Evolutionary conservation across 495 filamentous ascomycete genomes (phyloP).

Genomic region (Cryomyces antarcticus): DNA sequence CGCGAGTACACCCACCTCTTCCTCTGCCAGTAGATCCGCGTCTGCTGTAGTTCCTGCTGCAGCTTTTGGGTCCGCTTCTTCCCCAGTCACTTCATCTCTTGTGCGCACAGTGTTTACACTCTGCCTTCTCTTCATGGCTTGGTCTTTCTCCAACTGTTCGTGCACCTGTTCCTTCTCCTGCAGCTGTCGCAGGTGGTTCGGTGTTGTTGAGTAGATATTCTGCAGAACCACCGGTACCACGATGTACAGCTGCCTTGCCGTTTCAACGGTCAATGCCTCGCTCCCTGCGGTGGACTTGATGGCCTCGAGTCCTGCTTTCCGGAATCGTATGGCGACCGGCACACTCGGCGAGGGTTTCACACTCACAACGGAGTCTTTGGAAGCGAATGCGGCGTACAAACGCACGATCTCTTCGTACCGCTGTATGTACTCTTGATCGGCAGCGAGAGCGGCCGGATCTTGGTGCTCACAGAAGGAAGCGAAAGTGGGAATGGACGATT

Average conservation of each 20-base stretch:
- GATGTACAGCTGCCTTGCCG: constrained; percentile 49
- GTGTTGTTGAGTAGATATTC: constrained; percentile 62
- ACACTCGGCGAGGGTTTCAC: constrained; percentile 36
- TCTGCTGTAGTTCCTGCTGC: constrained; percentile 59
- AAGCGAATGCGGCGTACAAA: constrained; percentile 60
- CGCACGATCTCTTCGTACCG: constrained; percentile 63
- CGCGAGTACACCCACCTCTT: constrained; percentile 66
- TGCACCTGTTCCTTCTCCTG: constrained; percentile 36
- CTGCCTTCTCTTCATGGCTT: constrained; percentile 37
- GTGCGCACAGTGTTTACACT: constrained; percentile 65
- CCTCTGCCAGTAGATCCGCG: constrained; percentile 66
- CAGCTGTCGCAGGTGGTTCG: constrained; percentile 41
- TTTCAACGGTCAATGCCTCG: constrained; percentile 52
- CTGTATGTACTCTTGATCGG: constrained; percentile 61
- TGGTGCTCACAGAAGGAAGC: constrained; percentile 65
- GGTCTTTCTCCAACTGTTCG: constrained; percentile 44
- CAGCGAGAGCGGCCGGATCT: constrained; percentile 53
- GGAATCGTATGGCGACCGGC: constrained; percentile 65
- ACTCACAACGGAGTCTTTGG: constrained; percentile 25
- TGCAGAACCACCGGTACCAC: constrained; percentile 66
- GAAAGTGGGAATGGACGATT: constrained; percentile 68
- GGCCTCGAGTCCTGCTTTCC: constrained; percentile 57
- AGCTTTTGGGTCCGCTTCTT: constrained; percentile 41
- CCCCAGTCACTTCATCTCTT: constrained; percentile 34
- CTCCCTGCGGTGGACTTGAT: constrained; percentile 60